Percentiles rank a stretch among this genome's conserved stretches.
phyloP scores from a whole-genome alignment of 108 stramenopile genomes.

The Bacterosira constricta region DNA sequence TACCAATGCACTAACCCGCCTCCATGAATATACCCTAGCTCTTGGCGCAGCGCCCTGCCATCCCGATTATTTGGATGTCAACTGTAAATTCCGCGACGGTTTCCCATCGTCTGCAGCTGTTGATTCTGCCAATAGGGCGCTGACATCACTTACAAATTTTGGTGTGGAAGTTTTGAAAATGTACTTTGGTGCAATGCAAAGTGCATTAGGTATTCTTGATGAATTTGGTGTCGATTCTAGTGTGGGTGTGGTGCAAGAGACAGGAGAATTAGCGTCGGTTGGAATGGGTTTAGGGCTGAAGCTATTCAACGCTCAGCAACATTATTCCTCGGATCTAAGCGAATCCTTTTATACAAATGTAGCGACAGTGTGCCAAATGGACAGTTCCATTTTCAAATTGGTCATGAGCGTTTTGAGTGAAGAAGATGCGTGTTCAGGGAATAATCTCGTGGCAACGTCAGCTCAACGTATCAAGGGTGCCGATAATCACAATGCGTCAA shows the following conservation, averaged over 20 bases:
- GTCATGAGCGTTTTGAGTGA: constrained; percentile 4
- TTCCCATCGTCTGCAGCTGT: constrained; percentile 43
- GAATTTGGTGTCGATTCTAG: too few species aligned
- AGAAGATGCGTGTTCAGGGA: neutral
- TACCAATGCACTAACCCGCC: constrained; percentile 42
- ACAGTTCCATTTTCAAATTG: constrained; percentile 22
- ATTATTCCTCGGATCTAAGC: constrained; percentile 27
- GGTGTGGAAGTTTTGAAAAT: constrained; percentile 41
- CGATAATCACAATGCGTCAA: constrained; percentile 18
- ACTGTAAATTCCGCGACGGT: constrained; percentile 52
- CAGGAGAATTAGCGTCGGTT: neutral
- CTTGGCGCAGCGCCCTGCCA: constrained; percentile 78
- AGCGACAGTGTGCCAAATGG: constrained; percentile 24
- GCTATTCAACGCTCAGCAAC: constrained; percentile 29
- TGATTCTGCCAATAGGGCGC: constrained; percentile 55
- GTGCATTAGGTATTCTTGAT: constrained; percentile 9
- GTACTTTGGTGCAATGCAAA: constrained; percentile 30
- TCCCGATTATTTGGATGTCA: constrained; percentile 82
- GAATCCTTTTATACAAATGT: constrained; percentile 11
- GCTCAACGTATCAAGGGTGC: constrained; percentile 54
- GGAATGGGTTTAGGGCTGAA: constrained; percentile 17
- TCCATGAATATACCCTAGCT: constrained; percentile 59
- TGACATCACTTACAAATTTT: constrained; percentile 50
- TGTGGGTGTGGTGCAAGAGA: neutral
- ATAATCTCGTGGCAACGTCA: constrained; percentile 34